Conservation (phyloP, 352 stramenopile genomes). For the Plasmopara viticola region DNA sequence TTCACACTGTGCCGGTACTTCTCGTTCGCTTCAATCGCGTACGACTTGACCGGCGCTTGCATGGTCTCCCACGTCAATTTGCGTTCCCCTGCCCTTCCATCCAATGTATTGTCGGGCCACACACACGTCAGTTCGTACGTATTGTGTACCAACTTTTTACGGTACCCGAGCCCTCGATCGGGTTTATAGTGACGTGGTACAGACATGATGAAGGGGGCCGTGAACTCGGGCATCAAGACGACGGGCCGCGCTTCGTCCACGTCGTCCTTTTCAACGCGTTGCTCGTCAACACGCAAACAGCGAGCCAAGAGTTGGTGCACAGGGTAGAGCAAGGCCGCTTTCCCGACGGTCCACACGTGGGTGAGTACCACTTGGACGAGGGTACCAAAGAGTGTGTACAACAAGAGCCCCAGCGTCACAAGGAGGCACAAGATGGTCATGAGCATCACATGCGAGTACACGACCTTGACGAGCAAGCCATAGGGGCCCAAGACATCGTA, state of each 20-base stretch:
- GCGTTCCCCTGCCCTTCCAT: constrained; percentile 21
- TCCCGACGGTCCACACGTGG: constrained; percentile 14
- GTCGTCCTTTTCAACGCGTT: constrained; percentile 7
- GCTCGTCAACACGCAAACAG: constrained; percentile 9
- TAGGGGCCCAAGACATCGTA: constrained; percentile 29
- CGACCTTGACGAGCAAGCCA: constrained; percentile 39
- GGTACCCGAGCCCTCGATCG: constrained; percentile 31
- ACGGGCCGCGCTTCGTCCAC: constrained; percentile 4
- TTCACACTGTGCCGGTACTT: constrained; percentile 35
- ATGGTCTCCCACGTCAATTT: constrained; percentile 67
- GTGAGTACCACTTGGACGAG: constrained; percentile 25
- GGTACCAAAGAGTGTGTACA: constrained; percentile 29
- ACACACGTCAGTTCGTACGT: constrained; percentile 46
- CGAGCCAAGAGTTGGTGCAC: constrained; percentile 10
- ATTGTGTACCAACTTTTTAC: constrained; percentile 23
- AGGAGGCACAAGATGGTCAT: constrained; percentile 39
- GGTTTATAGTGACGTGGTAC: constrained; percentile 24
- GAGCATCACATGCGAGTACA: constrained; percentile 43
- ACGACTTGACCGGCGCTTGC: constrained; percentile 50
- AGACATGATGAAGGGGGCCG: constrained; percentile 34
- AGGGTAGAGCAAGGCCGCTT: constrained; percentile 13
- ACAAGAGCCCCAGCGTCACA: constrained; percentile 21
- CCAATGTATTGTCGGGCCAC: constrained; percentile 45
- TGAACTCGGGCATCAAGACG: constrained; percentile 37
- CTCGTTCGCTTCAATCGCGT: constrained; percentile 51